Conservation (phyloP, 73 alveolate genomes). For the Symbiodinium pilosum region DNA sequence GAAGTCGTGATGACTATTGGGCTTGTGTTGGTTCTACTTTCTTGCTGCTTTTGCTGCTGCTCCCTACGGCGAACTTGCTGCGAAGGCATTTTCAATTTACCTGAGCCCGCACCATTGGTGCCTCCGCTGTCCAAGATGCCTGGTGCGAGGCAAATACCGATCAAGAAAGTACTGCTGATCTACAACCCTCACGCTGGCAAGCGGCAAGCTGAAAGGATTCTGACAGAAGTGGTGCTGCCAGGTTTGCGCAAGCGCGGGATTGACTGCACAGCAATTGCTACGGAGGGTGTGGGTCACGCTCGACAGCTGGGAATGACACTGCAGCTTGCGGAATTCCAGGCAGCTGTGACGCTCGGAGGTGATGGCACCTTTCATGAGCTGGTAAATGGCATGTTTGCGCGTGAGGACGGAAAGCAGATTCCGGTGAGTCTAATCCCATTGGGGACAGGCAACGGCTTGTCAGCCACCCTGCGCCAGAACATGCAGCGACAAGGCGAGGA, state of each 20-base stretch:
- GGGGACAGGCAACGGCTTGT: slow-evolving; percentile 72
- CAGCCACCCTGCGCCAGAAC: slow-evolving; percentile 78
- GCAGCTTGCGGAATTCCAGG: neutral
- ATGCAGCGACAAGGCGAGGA: slow-evolving; percentile 84
- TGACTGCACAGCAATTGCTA: slow-evolving; percentile 26
- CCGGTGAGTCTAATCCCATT: slow-evolving; percentile 72
- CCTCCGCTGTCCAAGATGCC: slow-evolving; percentile 63
- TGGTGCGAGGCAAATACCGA: neutral
- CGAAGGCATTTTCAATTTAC: slow-evolving; percentile 76
- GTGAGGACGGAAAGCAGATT: slow-evolving; percentile 36
- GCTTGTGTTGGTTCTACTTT: neutral
- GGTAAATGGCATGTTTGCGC: slow-evolving; percentile 60
- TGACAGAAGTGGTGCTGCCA: slow-evolving; percentile 37
- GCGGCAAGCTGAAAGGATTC: slow-evolving; percentile 40
- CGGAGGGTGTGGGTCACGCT: slow-evolving; percentile 84
- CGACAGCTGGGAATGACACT: slow-evolving; percentile 52
- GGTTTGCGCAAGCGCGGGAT: slow-evolving; percentile 54
- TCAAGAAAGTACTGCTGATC: slow-evolving; percentile 27
- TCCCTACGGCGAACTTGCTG: slow-evolving; percentile 78
- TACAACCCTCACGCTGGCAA: slow-evolving; percentile 83
- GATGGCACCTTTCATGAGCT: slow-evolving; percentile 80
- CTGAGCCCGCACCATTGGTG: slow-evolving; percentile 80
- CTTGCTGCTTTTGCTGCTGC: slow-evolving; percentile 47
- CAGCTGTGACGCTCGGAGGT: slow-evolving; percentile 68
- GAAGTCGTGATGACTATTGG: neutral